A percentile compares a stretch with the other conserved stretches of the same genome.
Conservation (phyloP, 225 moss, liverwort and hornwort genomes). For the Anthoceros angustus region DNA sequence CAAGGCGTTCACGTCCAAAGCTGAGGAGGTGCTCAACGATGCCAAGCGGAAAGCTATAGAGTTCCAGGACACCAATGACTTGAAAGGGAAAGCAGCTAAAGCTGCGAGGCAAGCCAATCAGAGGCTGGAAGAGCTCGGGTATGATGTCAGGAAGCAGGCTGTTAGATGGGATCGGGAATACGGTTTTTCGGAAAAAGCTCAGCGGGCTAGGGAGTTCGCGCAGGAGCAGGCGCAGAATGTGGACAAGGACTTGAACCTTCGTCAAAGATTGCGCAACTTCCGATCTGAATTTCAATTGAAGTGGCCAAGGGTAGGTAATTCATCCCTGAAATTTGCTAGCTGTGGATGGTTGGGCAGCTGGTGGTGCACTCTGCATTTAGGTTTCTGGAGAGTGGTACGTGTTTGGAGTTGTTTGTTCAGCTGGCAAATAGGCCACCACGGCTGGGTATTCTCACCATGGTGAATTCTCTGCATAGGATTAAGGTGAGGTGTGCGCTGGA, state of each 20-base stretch:
- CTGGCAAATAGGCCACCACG: too few relatives aligned
- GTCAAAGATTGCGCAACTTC: slow-evolving; percentile 75
- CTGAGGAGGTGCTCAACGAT: slow-evolving; percentile 51
- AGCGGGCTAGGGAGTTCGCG: slow-evolving; percentile 54
- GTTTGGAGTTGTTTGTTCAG: too few relatives aligned
- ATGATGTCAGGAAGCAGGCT: slow-evolving; percentile 56
- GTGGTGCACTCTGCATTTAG: background rate
- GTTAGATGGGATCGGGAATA: slow-evolving; percentile 73
- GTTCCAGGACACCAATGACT: slow-evolving; percentile 52
- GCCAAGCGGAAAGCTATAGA: slow-evolving; percentile 54
- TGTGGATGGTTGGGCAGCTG: background rate
- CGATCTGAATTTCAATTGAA: slow-evolving; percentile 67
- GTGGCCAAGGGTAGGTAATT: slow-evolving; percentile 45
- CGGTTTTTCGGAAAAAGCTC: slow-evolving; percentile 56
- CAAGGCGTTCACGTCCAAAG: slow-evolving; percentile 29
- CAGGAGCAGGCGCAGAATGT: slow-evolving; percentile 70
- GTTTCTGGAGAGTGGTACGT: too few relatives aligned
- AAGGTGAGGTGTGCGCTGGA: too few relatives aligned
- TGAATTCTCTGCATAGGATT: too few relatives aligned
- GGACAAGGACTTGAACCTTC: slow-evolving; percentile 68
- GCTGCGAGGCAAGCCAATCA: slow-evolving; percentile 48
- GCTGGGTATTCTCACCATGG: too few relatives aligned
- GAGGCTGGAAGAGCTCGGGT: slow-evolving; percentile 73
- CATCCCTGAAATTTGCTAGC: background rate
- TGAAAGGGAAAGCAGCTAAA: slow-evolving; percentile 54